Percentiles rank a stretch among this genome's conserved stretches.
phyloP scores from a whole-genome alignment of 2,329 filamentous ascomycete genomes.

The Furcasterigmium sp. region DNA sequence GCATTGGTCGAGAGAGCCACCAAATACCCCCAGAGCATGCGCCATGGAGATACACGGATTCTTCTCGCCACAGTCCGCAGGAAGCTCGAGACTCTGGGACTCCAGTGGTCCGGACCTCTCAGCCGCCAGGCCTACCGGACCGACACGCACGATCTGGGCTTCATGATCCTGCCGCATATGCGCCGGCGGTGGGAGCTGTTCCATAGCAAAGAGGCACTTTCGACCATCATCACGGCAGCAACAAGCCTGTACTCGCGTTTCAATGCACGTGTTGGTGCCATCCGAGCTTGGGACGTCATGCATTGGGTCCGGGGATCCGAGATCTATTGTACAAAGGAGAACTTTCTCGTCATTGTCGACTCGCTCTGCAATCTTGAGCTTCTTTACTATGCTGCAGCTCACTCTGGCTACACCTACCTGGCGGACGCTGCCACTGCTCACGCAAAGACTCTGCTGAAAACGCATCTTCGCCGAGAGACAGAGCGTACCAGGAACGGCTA shows the following conservation, averaged over 20 bases:
- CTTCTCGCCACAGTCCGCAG: constrained; percentile 5
- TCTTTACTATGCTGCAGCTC: constrained; percentile 29
- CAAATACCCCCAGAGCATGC: constrained; percentile 20
- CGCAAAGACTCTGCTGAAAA: constrained; percentile 28
- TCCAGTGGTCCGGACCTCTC: constrained; percentile 26
- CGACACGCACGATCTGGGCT: constrained; percentile 50
- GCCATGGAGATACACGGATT: background rate
- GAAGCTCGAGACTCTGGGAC: constrained; percentile 15
- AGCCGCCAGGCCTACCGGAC: constrained; percentile 32
- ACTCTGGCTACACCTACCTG: constrained; percentile 21
- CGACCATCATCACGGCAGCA: constrained; percentile 35
- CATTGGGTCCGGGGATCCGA: too few species aligned
- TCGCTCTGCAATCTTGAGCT: constrained; percentile 35
- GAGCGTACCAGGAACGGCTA: constrained; percentile 6
- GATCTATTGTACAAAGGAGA: constrained; percentile 22
- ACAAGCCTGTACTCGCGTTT: constrained; percentile 36
- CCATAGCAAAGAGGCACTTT: constrained; percentile 28
- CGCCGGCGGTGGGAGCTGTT: constrained; percentile 41
- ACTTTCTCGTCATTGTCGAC: constrained; percentile 35
- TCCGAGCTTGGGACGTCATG: constrained; percentile 41
- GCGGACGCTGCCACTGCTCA: constrained; percentile 31
- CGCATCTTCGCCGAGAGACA: constrained; percentile 27
- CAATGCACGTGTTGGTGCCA: constrained; percentile 31
- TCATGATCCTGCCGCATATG: constrained; percentile 44
- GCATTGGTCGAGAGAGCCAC: constrained; percentile 24